Conservation (phyloP, 1,284 basidiomycete species). For the Ustilago shanxiensis region DNA sequence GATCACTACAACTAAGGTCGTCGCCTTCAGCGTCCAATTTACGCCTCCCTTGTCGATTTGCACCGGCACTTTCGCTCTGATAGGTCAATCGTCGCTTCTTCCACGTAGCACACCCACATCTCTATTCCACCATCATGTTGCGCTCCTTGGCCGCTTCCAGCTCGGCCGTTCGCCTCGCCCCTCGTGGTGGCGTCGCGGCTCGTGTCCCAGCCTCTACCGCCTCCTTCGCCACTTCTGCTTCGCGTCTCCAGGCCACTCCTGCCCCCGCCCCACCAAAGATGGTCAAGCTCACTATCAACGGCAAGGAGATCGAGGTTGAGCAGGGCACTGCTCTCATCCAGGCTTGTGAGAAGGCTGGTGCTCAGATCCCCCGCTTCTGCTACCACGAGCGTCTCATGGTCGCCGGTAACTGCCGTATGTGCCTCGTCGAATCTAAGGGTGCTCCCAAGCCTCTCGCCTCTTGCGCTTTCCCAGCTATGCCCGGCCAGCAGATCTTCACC, state of each 20-base stretch:
- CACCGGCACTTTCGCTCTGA: background rate
- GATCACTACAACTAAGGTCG: slow-evolving; percentile 10
- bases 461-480: slow-evolving; percentile 97
- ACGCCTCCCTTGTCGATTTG: background rate
- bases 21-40: background rate
- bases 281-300: slow-evolving; percentile 69
- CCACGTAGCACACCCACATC: background rate
- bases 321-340: slow-evolving; percentile 81
- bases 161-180: slow-evolving; percentile 43
- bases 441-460: slow-evolving; percentile 85
- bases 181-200: slow-evolving; percentile 30
- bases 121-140: slow-evolving; percentile 32
- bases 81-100: background rate
- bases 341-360: slow-evolving; percentile 77
- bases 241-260: slow-evolving; percentile 57
- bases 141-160: slow-evolving; percentile 51
- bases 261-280: slow-evolving; percentile 66
- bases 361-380: slow-evolving; percentile 78
- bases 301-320: slow-evolving; percentile 69
- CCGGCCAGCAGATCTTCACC: slow-evolving; percentile 94
- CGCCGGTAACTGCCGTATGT: slow-evolving; percentile 74
- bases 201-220: slow-evolving; percentile 34
- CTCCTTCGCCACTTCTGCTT: slow-evolving; percentile 54
- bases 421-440: slow-evolving; percentile 92
- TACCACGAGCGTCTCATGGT: slow-evolving; percentile 82